Conservation (phyloP, 78 protist species). For the Emiliania huxleyi region DNA sequence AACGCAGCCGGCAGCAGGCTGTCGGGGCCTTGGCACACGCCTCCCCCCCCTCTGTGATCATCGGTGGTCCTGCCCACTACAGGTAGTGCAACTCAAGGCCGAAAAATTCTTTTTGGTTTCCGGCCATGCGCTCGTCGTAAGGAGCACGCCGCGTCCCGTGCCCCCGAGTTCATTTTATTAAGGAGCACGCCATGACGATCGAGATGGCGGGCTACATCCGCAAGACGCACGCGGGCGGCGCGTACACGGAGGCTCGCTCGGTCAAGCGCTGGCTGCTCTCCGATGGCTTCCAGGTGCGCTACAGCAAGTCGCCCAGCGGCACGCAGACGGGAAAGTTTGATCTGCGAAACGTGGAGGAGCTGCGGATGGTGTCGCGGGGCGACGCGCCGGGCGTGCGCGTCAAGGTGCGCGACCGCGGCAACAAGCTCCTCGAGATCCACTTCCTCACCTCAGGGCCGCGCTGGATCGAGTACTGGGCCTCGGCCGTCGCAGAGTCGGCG, state of each 20-base stretch:
- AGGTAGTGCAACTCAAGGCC: no score
- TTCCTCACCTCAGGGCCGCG: not conserved
- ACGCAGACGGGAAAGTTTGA: not conserved
- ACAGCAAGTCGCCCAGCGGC: not conserved
- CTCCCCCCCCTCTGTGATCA: no score
- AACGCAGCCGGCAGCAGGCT: no score
- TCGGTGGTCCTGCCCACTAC: no score
- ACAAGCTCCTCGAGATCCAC: not conserved
- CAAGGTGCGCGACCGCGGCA: not conserved
- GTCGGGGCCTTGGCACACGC: no score
- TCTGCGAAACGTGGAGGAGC: not conserved
- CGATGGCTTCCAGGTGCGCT: not conserved
- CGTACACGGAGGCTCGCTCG: not conserved
- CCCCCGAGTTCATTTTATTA: no score
- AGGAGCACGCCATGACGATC: no score
- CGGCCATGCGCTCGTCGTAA: no score
- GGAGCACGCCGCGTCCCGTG: no score
- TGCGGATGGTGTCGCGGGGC: not conserved
- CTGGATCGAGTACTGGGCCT: not conserved
- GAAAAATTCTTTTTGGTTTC: no score
- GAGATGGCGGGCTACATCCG: not conserved
- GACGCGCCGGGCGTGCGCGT: not conserved
- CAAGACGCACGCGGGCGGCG: not conserved
- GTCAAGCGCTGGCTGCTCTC: not conserved
- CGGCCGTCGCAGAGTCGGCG: not conserved